Evolutionary conservation across 257 asterid genomes (phyloP), one percentile per base, ranked within the genome.

Genomic region (Solanum clarkiae): DNA sequence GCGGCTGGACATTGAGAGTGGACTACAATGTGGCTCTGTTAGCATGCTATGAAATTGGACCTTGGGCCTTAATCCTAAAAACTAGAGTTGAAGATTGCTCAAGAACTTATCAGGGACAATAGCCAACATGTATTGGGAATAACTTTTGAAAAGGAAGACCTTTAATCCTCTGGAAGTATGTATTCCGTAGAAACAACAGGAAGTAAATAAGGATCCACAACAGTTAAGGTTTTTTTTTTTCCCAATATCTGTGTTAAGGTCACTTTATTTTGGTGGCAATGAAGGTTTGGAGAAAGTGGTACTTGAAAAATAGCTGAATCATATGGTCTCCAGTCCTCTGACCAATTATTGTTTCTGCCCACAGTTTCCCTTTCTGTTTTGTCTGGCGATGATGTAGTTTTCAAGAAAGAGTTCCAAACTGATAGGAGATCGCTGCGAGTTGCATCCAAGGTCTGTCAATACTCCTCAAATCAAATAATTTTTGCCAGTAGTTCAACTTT

Each of bases 361-460:
- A 63, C 91, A 94, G 98, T 90, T 71, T 77, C 85, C 59, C 88
- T 94, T 57, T 86, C 91, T 86, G 87, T 91, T 49, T 54, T 85
- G 63, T 86, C 68, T 14, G 63, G 88, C 45, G 88, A 42, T 26
- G 60, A 62, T 20, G 85, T 71, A 75, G 68, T 93, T 84, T 83
- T 86, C 85, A 66, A 85, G 89, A 44, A 88, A 85, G 84, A 47
- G 49, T 91, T 89, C 74, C 85, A 56, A 80, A 93, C 92, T 70
- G 95, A 89, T 60, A 82, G 10, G 56, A 92, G 98, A 86, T 86
- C 69, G 89, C 88, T 94, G 47, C 88, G 85, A 81, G 84, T 93
- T 16, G 86, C 86, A 81, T 88, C 87, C 66, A 81, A 86, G 92
- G 95, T 93, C 84, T 81, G 87, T 32, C 51, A 75, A 6, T 15